These are phyloP conservation scores for Przewalskia tangutica DNA, from an alignment of 257 asterid genomes.

Conservation along the genomic window DNA sequence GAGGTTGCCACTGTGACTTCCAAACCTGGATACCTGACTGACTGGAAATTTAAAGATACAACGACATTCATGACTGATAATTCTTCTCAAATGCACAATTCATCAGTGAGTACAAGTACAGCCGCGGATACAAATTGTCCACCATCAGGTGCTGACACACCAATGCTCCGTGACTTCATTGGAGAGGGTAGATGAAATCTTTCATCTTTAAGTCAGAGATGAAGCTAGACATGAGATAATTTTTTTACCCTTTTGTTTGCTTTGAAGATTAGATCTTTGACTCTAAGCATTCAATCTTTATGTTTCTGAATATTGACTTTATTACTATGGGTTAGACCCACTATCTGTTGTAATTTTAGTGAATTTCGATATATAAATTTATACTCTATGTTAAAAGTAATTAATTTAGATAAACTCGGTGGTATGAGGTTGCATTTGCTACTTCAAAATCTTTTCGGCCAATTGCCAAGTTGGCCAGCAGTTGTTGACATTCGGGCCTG, in stretches of 20 bases:
- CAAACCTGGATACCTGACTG: conserved; percentile 51
- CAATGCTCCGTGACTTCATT: conserved; percentile 34
- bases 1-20: conserved; percentile 39
- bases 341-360: too few species aligned
- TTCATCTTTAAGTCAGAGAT: not conserved
- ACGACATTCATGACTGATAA: conserved; percentile 20
- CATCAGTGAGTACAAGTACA: conserved; percentile 9
- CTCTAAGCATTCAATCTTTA: conserved; percentile 17
- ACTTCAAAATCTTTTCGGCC: too few species aligned
- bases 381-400: too few species aligned
- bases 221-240: not conserved
- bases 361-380: too few species aligned
- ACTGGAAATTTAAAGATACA: conserved; percentile 39
- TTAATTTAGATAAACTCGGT: too few species aligned
- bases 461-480: too few species aligned
- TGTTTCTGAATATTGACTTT: too few species aligned
- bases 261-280: not conserved
- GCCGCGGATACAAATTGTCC: conserved; percentile 10
- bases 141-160: conserved; percentile 17
- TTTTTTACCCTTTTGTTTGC: not conserved
- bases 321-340: too few species aligned
- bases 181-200: conserved; percentile 35
- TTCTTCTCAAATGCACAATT: conserved; percentile 6
- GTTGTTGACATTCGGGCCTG: too few species aligned
- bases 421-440: too few species aligned